Percentiles rank a stretch among this genome's conserved stretches.
Evolutionary conservation across 2,329 filamentous ascomycete genomes (phyloP).

Genomic region (Pochonia chlamydosporia): DNA sequence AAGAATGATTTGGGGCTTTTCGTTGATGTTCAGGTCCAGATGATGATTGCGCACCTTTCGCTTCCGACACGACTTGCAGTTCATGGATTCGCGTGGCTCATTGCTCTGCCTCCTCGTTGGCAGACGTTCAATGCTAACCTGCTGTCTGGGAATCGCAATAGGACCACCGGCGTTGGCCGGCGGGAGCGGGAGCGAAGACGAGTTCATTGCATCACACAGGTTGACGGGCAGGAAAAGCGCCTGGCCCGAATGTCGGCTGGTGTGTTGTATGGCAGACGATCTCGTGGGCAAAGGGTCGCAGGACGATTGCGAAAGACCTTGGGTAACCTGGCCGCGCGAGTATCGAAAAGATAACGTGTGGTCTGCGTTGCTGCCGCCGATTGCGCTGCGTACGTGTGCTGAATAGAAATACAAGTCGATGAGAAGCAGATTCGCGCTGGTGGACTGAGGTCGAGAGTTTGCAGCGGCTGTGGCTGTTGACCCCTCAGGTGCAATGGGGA

Average conservation of each 20-base stretch:
- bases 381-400: too few relatives aligned
- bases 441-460: neutral
- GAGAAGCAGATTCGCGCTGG: neutral
- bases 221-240: too few relatives aligned
- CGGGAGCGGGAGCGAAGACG: conserved; percentile 1
- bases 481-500: neutral
- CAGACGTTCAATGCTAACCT: conserved; percentile 76
- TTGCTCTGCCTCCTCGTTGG: conserved; percentile 64
- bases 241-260: conserved; percentile 1
- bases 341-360: neutral
- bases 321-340: neutral
- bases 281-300: neutral
- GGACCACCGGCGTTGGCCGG: conserved; percentile 25
- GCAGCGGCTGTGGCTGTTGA: neutral
- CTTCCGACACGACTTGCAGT: conserved; percentile 91
- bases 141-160: conserved; percentile 62
- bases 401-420: too few relatives aligned
- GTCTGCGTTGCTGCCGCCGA: too few relatives aligned
- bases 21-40: neutral
- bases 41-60: conserved; percentile 60
- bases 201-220: conserved; percentile 23
- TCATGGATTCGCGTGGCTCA: conserved; percentile 86
- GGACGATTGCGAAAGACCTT: neutral
- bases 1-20: neutral
- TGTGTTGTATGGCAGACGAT: neutral